Base-by-base conservation (phyloP, 768 basidiomycete species). In the Gloeophyllum trabeum region DNA sequence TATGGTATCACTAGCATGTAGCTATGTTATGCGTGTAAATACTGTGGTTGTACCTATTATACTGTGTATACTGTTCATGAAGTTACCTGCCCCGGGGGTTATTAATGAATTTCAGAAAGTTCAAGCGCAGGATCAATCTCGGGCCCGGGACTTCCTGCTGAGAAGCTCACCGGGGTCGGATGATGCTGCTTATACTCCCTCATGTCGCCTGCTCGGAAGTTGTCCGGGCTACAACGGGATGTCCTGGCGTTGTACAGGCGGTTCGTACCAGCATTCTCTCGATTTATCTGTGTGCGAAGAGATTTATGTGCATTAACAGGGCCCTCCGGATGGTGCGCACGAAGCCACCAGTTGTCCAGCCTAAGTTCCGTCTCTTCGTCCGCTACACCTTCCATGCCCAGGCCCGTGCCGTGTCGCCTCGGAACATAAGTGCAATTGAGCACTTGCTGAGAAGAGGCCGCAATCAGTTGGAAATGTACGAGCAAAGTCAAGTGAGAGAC, bases 311-410 rank as follows among this genome's bases (percentile, higher is more conserved):
- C 16, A 4, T 26, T 42, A 25, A 7, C 48, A 90, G 87, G 24
- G 85, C 84, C 22, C 70, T 90, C 30, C 81, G 36, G 20, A 37
- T 37, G 36, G 36, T 37, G 10, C 10, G 36, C 10, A 37, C 36
- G 7, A 90, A 90, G 61, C 83, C 87, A 5, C 55, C 60, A 1
- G 47, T 59, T 5, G 63, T 77, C 1, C 81, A 69, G 39, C 63
- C 71, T 26, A 85, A 77, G 49, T 90, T 89, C 58, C 63, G 64
- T 19, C 69, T 85, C 36, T 74, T 75, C 54, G 65, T 84, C 24
- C 81, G 76, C 45, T 79, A 81, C 56, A 71, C 65, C 10, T 90
- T 91, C 59, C 81, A 64, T 54, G 65, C 64, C 4, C 79, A 81
- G 51, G 79, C 82, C 4, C 52, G 65, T 4, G 63, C 63, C 1